Evolutionary conservation across 1,284 basidiomycete species (phyloP).

Genomic region (Ustilago esculenta): DNA sequence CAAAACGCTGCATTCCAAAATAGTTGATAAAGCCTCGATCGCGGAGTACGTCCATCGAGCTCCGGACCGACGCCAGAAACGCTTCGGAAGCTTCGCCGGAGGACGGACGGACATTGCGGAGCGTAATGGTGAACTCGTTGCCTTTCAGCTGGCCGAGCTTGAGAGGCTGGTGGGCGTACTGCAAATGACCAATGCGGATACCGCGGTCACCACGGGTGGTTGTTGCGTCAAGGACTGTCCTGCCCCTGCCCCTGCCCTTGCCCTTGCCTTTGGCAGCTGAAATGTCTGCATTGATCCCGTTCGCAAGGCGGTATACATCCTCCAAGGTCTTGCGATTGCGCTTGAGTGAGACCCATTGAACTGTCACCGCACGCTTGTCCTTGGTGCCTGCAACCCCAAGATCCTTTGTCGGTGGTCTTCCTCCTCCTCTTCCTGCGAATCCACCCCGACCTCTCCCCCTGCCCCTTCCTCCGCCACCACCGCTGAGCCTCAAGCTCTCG

Average conservation of each 20-base stretch:
- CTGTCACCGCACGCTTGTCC: constrained; percentile 95
- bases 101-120: constrained; percentile 74
- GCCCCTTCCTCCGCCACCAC: constrained; percentile 32
- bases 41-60: constrained; percentile 82
- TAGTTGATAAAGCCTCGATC: constrained; percentile 95
- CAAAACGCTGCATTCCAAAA: constrained; percentile 99
- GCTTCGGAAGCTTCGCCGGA: not conserved
- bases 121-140: constrained; percentile 92
- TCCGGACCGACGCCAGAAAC: constrained; percentile 72
- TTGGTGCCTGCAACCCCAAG: constrained; percentile 94
- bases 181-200: constrained; percentile 85
- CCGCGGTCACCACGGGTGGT: constrained; percentile 71
- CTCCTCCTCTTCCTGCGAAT: constrained; percentile 20
- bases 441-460: constrained; percentile 33
- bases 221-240: constrained; percentile 33
- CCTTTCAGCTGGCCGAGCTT: constrained; percentile 95
- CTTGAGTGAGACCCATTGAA: constrained; percentile 87
- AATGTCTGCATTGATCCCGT: constrained; percentile 59
- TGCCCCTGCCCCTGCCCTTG: constrained; percentile 35
- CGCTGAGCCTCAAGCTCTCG: constrained; percentile 67
- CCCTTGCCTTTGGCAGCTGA: constrained; percentile 12
- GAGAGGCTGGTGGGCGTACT: constrained; percentile 81
- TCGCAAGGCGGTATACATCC: constrained; percentile 79
- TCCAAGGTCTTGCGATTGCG: constrained; percentile 82
- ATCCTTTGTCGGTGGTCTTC: constrained; percentile 69